Base-by-base conservation (phyloP, 352 stramenopile genomes). In the Phytophthora cryptogea region DNA sequence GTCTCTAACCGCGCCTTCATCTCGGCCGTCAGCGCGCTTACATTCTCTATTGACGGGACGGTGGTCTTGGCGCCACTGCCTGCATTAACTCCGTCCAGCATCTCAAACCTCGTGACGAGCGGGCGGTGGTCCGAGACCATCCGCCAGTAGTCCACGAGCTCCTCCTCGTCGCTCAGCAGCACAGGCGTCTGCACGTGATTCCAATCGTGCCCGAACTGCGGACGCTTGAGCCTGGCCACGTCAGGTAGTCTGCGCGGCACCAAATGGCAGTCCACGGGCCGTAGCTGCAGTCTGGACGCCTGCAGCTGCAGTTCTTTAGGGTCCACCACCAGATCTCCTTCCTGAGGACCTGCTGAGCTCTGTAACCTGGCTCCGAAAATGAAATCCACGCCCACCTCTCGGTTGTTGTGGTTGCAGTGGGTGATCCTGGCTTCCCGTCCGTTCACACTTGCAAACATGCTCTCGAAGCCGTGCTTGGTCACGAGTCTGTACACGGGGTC, bases 331-430 rank as follows among this genome's bases (percentile, higher is more conserved):
- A 59, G 26, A 3, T 8, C 58, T 9, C 17, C 36, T 23, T 23
- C 20, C 20, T 23, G 20, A 2, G 20, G 1, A 23, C 1, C 20
- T 23, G 11, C 14, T 39, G 43, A 27, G 14, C 48, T 69, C 27
- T 79, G 31, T 20, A 90, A 16, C 39, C 85, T 70, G 9, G 81
- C 78, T 1, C 79, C 79, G 48, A 94, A 95, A 61, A 95, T 91
- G 54, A 95, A 95, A 47, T 95, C 86, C 26, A 95, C 86, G 37
- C 82, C 81, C 35, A 95, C 86, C 56, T 95, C 83, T 50, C 80
- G 77, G 68, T 95, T 95, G 70, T 95, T 95, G 63, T 95, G 86
- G 59, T 95, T 95, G 66, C 84, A 92, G 68, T 95, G 86, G 40
- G 86, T 95, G 60, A 95, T 91, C 20, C 82, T 68, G 32, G 86